These are phyloP conservation scores for Solanum chiquidenum DNA, from an alignment of 257 asterid species.

Conservation along the genomic window DNA sequence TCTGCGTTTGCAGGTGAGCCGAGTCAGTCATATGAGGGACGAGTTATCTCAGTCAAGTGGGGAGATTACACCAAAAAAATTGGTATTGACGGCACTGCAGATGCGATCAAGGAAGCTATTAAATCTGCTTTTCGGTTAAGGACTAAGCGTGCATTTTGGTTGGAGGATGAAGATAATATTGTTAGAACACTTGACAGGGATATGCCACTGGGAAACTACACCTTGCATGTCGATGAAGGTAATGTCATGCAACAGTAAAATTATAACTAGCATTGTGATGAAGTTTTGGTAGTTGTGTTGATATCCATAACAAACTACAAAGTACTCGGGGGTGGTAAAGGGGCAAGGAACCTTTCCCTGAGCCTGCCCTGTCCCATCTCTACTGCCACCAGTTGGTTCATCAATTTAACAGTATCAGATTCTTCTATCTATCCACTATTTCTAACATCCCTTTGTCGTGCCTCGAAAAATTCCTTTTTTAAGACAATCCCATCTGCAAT, in stretches of 20 bases:
- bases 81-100: slow-evolving; percentile 70
- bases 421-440: not conserved
- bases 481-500: not conserved
- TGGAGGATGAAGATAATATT: slow-evolving; percentile 78
- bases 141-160: slow-evolving; percentile 85
- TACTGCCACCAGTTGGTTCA: not conserved
- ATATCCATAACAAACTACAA: not conserved
- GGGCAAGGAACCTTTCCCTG: not conserved
- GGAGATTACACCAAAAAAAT: slow-evolving; percentile 64
- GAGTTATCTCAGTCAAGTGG: slow-evolving; percentile 72
- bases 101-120: slow-evolving; percentile 78
- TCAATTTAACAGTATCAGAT: not conserved
- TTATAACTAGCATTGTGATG: not conserved
- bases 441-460: not conserved
- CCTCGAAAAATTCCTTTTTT: not conserved
- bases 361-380: not conserved
- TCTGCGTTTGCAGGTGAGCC: slow-evolving; percentile 43
- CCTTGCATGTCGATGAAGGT: slow-evolving; percentile 91
- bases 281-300: not conserved
- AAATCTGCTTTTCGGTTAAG: slow-evolving; percentile 70
- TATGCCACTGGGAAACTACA: slow-evolving; percentile 86
- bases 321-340: not conserved
- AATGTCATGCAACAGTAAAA: slow-evolving; percentile 1
- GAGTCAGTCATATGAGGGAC: slow-evolving; percentile 47
- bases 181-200: slow-evolving; percentile 77